phyloP scores from a whole-genome alignment of 2,329 filamentous ascomycete species.

The Amauroascus niger region DNA sequence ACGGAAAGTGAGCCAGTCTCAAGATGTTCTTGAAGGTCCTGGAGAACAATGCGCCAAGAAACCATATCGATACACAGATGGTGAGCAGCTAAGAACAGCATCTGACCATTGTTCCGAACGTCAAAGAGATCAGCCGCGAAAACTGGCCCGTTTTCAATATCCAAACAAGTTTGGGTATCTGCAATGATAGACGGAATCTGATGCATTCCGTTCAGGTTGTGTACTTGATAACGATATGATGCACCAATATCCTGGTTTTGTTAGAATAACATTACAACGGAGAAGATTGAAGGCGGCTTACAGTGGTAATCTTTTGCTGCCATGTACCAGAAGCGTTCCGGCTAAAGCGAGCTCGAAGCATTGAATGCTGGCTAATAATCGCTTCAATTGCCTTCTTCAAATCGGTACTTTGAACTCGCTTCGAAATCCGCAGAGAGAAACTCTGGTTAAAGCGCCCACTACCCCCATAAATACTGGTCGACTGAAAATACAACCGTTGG shows the following conservation, averaged over 20 bases:
- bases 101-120: conserved; percentile 19
- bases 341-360: conserved; percentile 20
- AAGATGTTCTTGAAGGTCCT: conserved; percentile 20
- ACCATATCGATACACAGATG: conserved; percentile 25
- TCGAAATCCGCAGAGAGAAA: conserved; percentile 17
- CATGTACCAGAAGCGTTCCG: conserved; percentile 13
- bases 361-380: conserved; percentile 19
- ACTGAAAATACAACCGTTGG: conserved; percentile 19
- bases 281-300: conserved; percentile 20
- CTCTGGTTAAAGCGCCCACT: conserved; percentile 21
- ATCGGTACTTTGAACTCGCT: not conserved
- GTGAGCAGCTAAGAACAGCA: conserved; percentile 28
- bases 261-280: conserved; percentile 20
- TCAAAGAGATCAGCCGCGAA: conserved; percentile 28
- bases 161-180: conserved; percentile 26
- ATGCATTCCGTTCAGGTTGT: conserved; percentile 19
- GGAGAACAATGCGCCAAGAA: conserved; percentile 17
- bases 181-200: conserved; percentile 16
- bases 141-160: conserved; percentile 25
- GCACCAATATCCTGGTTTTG: conserved; percentile 16
- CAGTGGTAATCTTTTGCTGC: conserved; percentile 21
- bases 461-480: not conserved
- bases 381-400: conserved; percentile 14
- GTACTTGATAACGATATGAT: conserved; percentile 14
- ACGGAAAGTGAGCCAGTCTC: conserved; percentile 26